Evolutionary conservation across 306 rosid species (phyloP).

Genomic region (Sicyos edulis): DNA sequence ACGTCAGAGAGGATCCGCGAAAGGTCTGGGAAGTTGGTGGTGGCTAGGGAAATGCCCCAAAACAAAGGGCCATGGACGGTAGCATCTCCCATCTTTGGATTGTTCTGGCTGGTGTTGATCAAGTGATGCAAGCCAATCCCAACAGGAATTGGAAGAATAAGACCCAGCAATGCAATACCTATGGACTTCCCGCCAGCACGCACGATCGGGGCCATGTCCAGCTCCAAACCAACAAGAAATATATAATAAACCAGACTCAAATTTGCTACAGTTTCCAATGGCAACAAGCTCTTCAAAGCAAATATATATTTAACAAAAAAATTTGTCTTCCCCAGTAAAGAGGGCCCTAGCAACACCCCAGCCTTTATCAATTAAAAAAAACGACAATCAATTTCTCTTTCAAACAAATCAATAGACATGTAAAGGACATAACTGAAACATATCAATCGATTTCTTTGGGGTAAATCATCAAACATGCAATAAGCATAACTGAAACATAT

Average conservation of each 20-base stretch:
- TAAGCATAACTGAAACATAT: too few relatives aligned
- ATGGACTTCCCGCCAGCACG: slow-evolving; percentile 29
- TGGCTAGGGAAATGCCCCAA: slow-evolving; percentile 34
- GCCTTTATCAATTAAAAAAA: slow-evolving; percentile 21
- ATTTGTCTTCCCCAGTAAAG: not conserved
- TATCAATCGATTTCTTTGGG: not conserved
- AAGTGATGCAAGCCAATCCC: slow-evolving; percentile 25
- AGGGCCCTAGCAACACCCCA: slow-evolving; percentile 33
- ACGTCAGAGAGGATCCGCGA: slow-evolving; percentile 34
- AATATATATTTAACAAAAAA: not conserved
- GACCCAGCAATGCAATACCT: slow-evolving; percentile 30
- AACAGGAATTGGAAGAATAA: slow-evolving; percentile 20
- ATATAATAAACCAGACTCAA: slow-evolving; percentile 34
- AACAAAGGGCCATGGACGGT: slow-evolving; percentile 21
- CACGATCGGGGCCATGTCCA: slow-evolving; percentile 28
- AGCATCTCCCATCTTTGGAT: not conserved
- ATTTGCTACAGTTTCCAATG: slow-evolving; percentile 27
- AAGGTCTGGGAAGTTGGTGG: slow-evolving; percentile 40
- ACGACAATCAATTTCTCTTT: not conserved
- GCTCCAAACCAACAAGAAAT: slow-evolving; percentile 42
- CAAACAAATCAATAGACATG: too few relatives aligned
- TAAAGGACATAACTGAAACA: not conserved
- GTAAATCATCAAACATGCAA: not conserved
- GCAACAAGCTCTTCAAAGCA: slow-evolving; percentile 18
- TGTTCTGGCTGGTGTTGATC: not conserved